Base-by-base conservation (phyloP, 371 early-diverging fungal species). In the Nematocida ironsii region DNA sequence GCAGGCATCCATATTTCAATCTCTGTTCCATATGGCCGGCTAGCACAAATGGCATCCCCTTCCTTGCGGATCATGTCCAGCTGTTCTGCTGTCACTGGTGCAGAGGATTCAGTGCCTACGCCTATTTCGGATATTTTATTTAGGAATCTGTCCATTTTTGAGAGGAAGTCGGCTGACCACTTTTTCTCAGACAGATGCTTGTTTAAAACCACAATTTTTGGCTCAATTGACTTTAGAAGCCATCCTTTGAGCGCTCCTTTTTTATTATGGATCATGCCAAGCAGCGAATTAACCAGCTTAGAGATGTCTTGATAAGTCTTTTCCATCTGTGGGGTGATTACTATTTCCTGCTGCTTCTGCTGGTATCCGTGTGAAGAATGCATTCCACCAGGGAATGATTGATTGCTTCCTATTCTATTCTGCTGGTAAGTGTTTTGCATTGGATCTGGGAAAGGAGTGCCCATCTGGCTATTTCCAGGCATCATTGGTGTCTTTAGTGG, bases 1-100 rank as follows among this genome's bases (percentile, higher is more conserved):
- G 80, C 80, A 60, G 70, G 33, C 69, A 78, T 78, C 80, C 80
- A 78, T 44, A 48, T 70, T n/a, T 78, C 80, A 68, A 78, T 57
- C 18, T 70, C 70, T 47, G 80, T 78, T 40, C 71, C 71, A 18
- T 39, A 5, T 42, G 80, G 80, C 0, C 80, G 20, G 5, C 71
- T 40, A 16, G 80, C 80, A 23, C 54, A n/a, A 78, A 78, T 78
- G 6, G 25, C 13, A 47, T 78, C 80, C 9, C 80, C 80, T 47
- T 54, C 69, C 39, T 60, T 52, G 39, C 72, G 47, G 52, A 78
- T 50, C 5, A 5, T 56, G 60, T 78, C 71, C 18, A 78, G 72
- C 25, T 47, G 76, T 18, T 54, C 80, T 33, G 70, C 27, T 18
- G 58, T 33, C 9, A 78, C 70, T 3, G 25, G 20, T 13, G n/a